Evolutionary conservation across 2,329 filamentous ascomycete genomes (phyloP).

Genomic region (Diaporthe citrichinensis): DNA sequence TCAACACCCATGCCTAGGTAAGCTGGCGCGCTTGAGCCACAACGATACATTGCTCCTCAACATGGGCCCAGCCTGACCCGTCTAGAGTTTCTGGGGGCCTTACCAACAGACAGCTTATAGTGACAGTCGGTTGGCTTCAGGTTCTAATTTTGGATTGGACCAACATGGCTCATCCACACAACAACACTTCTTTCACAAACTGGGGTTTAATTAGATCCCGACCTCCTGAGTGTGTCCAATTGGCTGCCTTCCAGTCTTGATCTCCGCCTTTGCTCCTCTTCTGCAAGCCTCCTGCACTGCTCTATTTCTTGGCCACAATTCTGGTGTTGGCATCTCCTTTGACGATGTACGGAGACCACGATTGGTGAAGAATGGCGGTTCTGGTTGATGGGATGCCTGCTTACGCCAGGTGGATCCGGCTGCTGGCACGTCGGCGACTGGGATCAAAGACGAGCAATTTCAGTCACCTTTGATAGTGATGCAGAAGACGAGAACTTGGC

Average conservation of each 20-base stretch:
- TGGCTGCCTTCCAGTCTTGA: neutral
- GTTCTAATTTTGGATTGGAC: neutral
- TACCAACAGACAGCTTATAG: neutral
- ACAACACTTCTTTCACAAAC: neutral
- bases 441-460: neutral
- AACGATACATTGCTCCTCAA: too few species aligned
- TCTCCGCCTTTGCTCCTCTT: neutral
- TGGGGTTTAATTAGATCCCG: neutral
- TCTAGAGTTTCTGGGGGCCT: too few species aligned
- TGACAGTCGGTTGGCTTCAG: neutral
- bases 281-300: neutral
- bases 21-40: too few species aligned
- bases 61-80: too few species aligned
- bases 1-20: too few species aligned
- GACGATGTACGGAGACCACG: neutral
- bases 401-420: neutral
- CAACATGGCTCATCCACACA: neutral
- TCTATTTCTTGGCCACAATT: neutral
- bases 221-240: neutral
- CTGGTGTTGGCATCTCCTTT: neutral
- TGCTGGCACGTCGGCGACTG: constrained; percentile 2
- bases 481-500: neutral
- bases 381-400: neutral
- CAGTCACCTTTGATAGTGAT: neutral
- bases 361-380: neutral